phyloP scores from a whole-genome alignment of 306 rosid genomes.

The Sicyos baderoa region DNA sequence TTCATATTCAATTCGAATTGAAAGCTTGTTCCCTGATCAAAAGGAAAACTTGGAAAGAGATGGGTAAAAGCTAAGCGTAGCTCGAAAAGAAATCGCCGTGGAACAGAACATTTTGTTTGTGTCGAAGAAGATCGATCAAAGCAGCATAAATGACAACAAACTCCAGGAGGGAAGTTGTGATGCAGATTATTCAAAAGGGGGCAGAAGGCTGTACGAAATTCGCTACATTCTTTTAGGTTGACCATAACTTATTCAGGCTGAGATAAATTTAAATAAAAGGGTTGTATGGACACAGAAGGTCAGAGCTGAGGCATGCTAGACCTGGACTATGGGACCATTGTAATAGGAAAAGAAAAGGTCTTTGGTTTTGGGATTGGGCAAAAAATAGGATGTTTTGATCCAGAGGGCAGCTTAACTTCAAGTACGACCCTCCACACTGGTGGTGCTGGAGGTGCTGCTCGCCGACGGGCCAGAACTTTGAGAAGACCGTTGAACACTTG shows the following conservation, averaged over 20 bases:
- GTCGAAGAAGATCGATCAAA: constrained; percentile 32
- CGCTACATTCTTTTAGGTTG: constrained; percentile 59
- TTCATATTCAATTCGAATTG: constrained; percentile 31
- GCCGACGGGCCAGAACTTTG: constrained; percentile 46
- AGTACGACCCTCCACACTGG: constrained; percentile 45
- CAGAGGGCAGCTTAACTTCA: constrained; percentile 67
- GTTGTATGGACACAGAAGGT: constrained; percentile 57
- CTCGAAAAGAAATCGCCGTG: constrained; percentile 29
- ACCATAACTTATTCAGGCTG: constrained; percentile 74
- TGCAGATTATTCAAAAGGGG: constrained; percentile 40
- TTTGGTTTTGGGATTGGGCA: constrained; percentile 51
- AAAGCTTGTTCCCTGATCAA: constrained; percentile 41
- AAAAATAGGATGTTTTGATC: constrained; percentile 43
- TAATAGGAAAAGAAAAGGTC: constrained; percentile 50
- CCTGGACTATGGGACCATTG: constrained; percentile 40
- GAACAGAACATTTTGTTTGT: constrained; percentile 29
- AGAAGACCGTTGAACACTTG: constrained; percentile 50
- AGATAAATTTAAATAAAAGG: constrained; percentile 59
- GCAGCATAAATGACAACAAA: constrained; percentile 46
- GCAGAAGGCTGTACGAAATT: constrained; percentile 52
- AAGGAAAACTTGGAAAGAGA: constrained; percentile 33
- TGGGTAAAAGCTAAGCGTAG: constrained; percentile 37
- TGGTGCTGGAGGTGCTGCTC: constrained; percentile 30
- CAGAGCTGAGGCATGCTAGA: constrained; percentile 53
- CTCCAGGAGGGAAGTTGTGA: constrained; percentile 36